Evolutionary conservation across 805 yeast species (phyloP), one percentile per base, ranked within the genome.

Genomic region (Candida pini): DNA sequence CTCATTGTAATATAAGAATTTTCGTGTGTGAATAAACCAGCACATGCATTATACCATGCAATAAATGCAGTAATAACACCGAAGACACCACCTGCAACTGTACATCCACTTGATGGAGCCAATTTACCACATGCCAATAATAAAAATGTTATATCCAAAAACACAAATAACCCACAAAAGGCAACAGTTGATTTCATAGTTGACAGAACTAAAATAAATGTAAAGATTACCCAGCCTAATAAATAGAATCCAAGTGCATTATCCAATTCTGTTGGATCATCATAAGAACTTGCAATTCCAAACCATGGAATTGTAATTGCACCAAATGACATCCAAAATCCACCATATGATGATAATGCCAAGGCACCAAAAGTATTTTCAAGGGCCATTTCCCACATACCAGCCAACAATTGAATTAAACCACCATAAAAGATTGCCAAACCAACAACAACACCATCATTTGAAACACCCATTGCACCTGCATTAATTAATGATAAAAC

Each of bases 281-380:
- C 68, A 23, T 60, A 60, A 43, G 78, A 73, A 5, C 71, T 71
- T 2, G 71, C 59, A 19, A 76, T 71, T 18, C 77, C 78, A 53
- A 78, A 78, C 51, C 72, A 70, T 31, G 77, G 78, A 31, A 73
- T 67, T 38, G 60, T 56, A 22, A 81, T 71, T 21, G 82, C 82
- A 40, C 80, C 88, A 66, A 76, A 81, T 18, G 79, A 65, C 64
- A 78, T 73, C 90, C 90, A 81, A 56, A 81, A 81, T 3, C 86
- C 89, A 39, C 85, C 90, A 45, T 67, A 73, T 4, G 77, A 71
- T 6, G 70, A 58, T 36, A 74, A 62, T 2, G 78, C 78, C 39
- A 81, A 69, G 46, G 80, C 84, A 60, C 86, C 86, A 62, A 79
- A 81, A 16, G 87, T 80, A 59, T 80, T 81, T 48, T 82, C 88